Conservation (phyloP, 2,329 filamentous ascomycete genomes). For the Fusarium marasasianum region DNA sequence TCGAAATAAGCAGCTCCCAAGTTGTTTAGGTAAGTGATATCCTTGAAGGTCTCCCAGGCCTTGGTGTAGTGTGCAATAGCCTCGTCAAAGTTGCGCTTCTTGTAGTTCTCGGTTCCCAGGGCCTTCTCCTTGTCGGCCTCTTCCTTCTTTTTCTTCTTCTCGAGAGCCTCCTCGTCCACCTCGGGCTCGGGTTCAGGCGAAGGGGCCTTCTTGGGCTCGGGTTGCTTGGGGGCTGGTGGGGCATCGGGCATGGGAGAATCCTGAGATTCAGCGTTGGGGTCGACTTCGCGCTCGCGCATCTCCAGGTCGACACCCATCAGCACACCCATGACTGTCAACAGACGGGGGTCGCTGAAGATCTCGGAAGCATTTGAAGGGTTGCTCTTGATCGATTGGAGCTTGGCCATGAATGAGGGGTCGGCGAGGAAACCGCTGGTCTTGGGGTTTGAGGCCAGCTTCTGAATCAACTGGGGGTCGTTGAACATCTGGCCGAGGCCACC, state of each 20-base stretch:
- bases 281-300: constrained; percentile 48
- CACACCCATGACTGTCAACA: constrained; percentile 94
- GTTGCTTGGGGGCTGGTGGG: constrained; percentile 49
- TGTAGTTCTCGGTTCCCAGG: constrained; percentile 93
- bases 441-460: constrained; percentile 92
- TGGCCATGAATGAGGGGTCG: constrained; percentile 88
- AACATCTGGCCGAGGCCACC: constrained; percentile 92
- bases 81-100: constrained; percentile 96
- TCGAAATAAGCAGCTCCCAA: constrained; percentile 93
- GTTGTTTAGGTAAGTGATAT: constrained; percentile 98
- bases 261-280: constrained; percentile 48
- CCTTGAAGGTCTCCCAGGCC: constrained; percentile 94
- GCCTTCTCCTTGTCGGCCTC: constrained; percentile 95
- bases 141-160: constrained; percentile 90
- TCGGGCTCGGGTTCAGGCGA: constrained; percentile 72
- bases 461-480: constrained; percentile 87
- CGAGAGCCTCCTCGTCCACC: constrained; percentile 83
- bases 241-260: constrained; percentile 83
- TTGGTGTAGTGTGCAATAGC: constrained; percentile 95
- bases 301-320: constrained; percentile 93
- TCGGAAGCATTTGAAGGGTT: constrained; percentile 83
- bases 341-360: constrained; percentile 87
- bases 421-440: constrained; percentile 86
- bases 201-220: constrained; percentile 65
- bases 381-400: constrained; percentile 81